Evolutionary conservation across 305 asterid genomes (phyloP).

Genomic region (Solanum hybrid): DNA sequence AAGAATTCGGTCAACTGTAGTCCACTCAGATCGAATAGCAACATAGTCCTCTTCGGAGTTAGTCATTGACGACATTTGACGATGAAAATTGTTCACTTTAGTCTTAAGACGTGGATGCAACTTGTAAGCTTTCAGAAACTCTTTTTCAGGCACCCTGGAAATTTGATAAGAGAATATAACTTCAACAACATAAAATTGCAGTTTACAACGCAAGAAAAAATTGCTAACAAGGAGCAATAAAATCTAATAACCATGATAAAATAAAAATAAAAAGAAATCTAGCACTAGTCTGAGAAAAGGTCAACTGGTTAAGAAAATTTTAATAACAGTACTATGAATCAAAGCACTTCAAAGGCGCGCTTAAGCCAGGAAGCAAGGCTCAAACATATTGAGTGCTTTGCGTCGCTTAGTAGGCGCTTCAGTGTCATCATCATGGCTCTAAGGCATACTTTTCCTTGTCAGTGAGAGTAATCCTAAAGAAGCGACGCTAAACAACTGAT

Average conservation of each 20-base stretch:
- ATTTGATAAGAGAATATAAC: conserved; percentile 5
- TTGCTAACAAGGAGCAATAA: background rate
- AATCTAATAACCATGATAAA: background rate
- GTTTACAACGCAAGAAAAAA: background rate
- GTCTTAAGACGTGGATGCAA: conserved; percentile 82
- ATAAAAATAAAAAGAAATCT: background rate
- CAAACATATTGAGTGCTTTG: background rate
- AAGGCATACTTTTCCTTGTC: background rate
- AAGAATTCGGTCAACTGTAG: conserved; percentile 82
- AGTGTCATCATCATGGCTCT: background rate
- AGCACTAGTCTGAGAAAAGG: background rate
- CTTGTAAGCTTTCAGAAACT: conserved; percentile 81
- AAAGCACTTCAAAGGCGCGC: background rate
- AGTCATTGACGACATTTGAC: conserved; percentile 59
- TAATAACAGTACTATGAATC: background rate
- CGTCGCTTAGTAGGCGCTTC: background rate
- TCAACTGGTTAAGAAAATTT: background rate
- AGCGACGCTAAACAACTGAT: background rate
- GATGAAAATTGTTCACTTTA: conserved; percentile 80
- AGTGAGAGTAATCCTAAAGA: background rate
- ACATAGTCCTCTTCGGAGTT: conserved; percentile 55
- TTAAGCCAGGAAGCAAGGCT: background rate
- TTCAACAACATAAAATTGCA: background rate
- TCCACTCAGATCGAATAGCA: conserved; percentile 94
- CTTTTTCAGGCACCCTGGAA: conserved; percentile 91